Evolutionary conservation across 805 yeast species (phyloP).

Genomic region (Kodamaea lidongshanica): DNA sequence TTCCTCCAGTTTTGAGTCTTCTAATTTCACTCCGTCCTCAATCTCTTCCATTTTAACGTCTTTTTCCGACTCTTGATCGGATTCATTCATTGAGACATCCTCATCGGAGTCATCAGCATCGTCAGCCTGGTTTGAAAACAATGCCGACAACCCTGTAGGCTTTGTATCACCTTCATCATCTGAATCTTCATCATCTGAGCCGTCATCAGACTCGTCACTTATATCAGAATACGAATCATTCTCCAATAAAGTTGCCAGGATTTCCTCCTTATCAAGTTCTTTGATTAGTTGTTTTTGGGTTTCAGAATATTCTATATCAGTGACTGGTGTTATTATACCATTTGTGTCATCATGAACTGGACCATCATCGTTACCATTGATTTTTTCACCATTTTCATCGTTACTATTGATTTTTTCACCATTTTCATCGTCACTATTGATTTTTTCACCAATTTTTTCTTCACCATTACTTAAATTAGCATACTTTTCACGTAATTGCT

Average conservation of each 20-base stretch:
- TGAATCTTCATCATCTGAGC: constrained; percentile 14
- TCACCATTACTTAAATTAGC: constrained; percentile 33
- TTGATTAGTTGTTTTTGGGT: constrained; percentile 29
- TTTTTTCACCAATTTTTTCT: too few species aligned
- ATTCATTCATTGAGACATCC: constrained; percentile 13
- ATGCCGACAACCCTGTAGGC: constrained; percentile 6
- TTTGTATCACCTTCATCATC: constrained; percentile 4
- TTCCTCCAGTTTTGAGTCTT: constrained; percentile 13
- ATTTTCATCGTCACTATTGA: too few species aligned
- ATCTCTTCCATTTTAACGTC: constrained; percentile 5
- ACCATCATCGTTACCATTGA: constrained; percentile 21
- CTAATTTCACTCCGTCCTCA: constrained; percentile 4
- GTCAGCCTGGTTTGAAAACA: constrained; percentile 5
- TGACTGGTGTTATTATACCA: background rate
- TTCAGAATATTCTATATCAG: constrained; percentile 23
- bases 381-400: too few species aligned
- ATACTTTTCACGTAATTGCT: constrained; percentile 53
- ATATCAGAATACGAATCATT: constrained; percentile 16
- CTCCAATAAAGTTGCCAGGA: constrained; percentile 1
- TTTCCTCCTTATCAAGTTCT: constrained; percentile 2
- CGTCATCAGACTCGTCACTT: too few species aligned
- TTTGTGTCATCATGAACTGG: constrained; percentile 14
- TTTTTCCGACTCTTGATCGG: constrained; percentile 10
- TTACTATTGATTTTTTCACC: too few species aligned
- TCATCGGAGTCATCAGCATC: constrained; percentile 10